Base-by-base conservation (phyloP, 2,329 filamentous ascomycete species). In the Phaeosphaeria sp. region DNA sequence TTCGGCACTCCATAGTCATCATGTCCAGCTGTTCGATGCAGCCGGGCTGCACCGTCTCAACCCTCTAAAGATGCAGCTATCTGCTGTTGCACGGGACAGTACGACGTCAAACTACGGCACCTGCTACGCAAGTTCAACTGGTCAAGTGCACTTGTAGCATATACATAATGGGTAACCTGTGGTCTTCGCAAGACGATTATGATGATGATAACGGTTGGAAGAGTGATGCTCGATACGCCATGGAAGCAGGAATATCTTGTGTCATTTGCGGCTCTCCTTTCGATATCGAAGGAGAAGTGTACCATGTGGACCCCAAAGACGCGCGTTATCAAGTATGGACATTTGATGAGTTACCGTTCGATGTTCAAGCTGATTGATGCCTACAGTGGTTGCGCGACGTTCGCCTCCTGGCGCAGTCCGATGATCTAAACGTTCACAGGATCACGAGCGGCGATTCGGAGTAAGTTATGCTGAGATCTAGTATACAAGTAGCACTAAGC, bases 181-280 rank as follows among this genome's bases (percentile, higher is more conserved):
- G 63, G 33, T 69, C 66, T 22, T 60, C 61, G 10, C 51, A 54
- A 33, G 25, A 25, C 6, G 41, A 43, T 13, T 27, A 57, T 20
- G 42, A 52, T 13, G 23, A 36, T 1, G 43, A 52, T 13, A 21
- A 36, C 1, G 43, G 50, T 23, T 66, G 60, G 58, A 66, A 60
- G 33, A 60, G 56, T n/a, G 66, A 68, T 23, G 63, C 63, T 11
- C 53, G 46, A 18, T 59, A 57, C 20, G 54, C 60, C 1, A 74
- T 72, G 63, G 67, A 72, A 39, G 58, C 56, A 1, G 60, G 62
- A 6, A 59, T 60, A 11, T 72, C 66, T 47, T 73, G 72, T 56
- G 63, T 72, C 1, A 53, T 72, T 17, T 72, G 71, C 42, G 68
- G 72, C 22, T 63, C 62, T 3, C 69, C 66, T 0, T 72, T 73